phyloP scores from a whole-genome alignment of 1,284 basidiomycete species.

The Rhodotorula sp. region DNA sequence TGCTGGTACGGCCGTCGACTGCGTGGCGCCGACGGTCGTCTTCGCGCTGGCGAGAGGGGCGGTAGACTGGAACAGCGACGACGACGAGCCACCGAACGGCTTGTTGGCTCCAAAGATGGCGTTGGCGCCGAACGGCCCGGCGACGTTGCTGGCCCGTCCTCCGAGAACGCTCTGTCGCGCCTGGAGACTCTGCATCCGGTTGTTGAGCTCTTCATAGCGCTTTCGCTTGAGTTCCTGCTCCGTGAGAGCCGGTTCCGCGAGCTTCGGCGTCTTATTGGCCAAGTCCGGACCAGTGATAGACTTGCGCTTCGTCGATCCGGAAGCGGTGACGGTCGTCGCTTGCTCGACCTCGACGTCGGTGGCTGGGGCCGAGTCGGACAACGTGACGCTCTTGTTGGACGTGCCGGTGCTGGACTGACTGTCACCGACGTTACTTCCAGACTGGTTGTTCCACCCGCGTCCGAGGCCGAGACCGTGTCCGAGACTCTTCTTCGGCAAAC shows the following conservation, averaged over 20 bases:
- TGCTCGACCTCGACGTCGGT: conserved; percentile 5
- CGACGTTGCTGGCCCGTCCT: conserved; percentile 23
- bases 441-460: conserved; percentile 9
- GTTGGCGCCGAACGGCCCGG: conserved; percentile 1
- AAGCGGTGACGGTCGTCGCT: conserved; percentile 9
- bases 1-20: not conserved
- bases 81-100: not conserved
- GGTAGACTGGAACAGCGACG: conserved; percentile 14
- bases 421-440: conserved; percentile 9
- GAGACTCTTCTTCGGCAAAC: conserved; percentile 42
- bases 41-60: not conserved
- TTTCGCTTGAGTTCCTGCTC: conserved; percentile 16
- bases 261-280: conserved; percentile 24
- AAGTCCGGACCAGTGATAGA: conserved; percentile 19
- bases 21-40: not conserved
- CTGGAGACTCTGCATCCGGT: conserved; percentile 31
- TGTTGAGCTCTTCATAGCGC: conserved; percentile 18
- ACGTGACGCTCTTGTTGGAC: conserved; percentile 6
- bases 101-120: conserved; percentile 11
- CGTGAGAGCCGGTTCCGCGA: conserved; percentile 7
- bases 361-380: not conserved
- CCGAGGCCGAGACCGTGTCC: conserved; percentile 38
- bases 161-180: conserved; percentile 28
- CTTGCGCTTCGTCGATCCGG: conserved; percentile 37
- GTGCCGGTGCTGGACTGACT: conserved; percentile 17